Evolutionary conservation across 2,329 filamentous ascomycete genomes (phyloP), one percentile per base, ranked within the genome.

Genomic region (Diaporthe aspalathi): DNA sequence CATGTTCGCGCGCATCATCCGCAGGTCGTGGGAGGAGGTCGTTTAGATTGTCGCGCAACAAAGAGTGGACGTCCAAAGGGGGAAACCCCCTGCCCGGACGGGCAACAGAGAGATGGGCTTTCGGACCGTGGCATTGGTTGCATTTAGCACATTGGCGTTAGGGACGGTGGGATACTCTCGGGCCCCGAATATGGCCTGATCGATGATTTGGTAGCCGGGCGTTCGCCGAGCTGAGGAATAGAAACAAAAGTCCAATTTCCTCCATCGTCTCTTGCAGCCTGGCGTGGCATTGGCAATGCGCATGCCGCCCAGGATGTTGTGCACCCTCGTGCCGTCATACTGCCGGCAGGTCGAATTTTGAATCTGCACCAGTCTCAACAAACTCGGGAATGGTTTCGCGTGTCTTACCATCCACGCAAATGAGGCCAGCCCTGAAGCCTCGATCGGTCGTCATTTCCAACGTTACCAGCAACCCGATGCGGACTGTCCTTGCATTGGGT

Each of bases 11-110:
- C 88, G 94, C 76, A 91, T 97, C 73, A 90, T 97, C 74, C 89
- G 92, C 82, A 89, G 95, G 79, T 92, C 93, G 63, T 97, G 94
- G 87, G 94, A 97, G 85, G 93, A 95, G 82, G 89, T 90, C 73
- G 91, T 89, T 76, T 93, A 81, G 16, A 43, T 38, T 6, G 32
- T 65, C n/a, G 12, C n/a, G 20, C 32, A 9, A n/a, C 27, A 27
- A 8, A 3, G 27, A 49, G 22, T n/a, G 52, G 22, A 32, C 53
- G 45, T 17, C 12, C 17, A n/a, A 11, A n/a, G n/a, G 22, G 29
- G 8, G 38, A 32, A 20, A 43, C 43, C 32, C 32, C 5, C 22
- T 27, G 53, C 32, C 43, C 35, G n/a, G 32, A 57, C 24, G 29
- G 43, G 67, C n/a, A 16, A 29, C 24, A 50, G 50, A 47, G 67